Evolutionary conservation across 768 basidiomycete species (phyloP).

Genomic region (Tubosaeta brunneosetosa): DNA sequence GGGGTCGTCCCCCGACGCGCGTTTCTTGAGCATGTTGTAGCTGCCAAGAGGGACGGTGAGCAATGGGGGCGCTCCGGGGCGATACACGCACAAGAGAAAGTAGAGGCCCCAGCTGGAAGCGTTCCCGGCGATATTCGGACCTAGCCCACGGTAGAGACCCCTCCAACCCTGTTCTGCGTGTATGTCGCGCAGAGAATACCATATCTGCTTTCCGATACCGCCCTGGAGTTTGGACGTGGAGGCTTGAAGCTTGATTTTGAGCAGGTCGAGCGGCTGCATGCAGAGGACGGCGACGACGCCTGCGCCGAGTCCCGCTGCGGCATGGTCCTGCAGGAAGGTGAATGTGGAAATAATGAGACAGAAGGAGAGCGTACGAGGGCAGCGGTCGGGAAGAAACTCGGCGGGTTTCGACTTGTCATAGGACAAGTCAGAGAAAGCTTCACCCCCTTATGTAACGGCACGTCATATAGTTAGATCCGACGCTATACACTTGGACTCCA

Average conservation of each 20-base stretch:
- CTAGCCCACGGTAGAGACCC: slow-evolving; percentile 87
- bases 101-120: slow-evolving; percentile 97
- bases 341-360: not conserved
- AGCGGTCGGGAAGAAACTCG: slow-evolving; percentile 41
- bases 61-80: not conserved
- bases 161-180: slow-evolving; percentile 69
- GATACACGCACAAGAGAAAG: slow-evolving; percentile 76
- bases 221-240: slow-evolving; percentile 60
- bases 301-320: slow-evolving; percentile 87
- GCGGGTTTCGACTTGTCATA: slow-evolving; percentile 29
- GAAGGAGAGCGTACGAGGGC: slow-evolving; percentile 25
- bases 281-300: slow-evolving; percentile 89
- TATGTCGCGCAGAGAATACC: slow-evolving; percentile 68
- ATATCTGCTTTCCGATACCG: slow-evolving; percentile 70
- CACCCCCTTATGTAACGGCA: slow-evolving; percentile 20
- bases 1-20: slow-evolving; percentile 64
- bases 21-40: slow-evolving; percentile 90
- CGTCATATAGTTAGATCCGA: too few species aligned
- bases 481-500: too few species aligned
- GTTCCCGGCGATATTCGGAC: slow-evolving; percentile 90
- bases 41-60: slow-evolving; percentile 37
- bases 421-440: slow-evolving; percentile 2
- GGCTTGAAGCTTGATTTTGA: slow-evolving; percentile 93
- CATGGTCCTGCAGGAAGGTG: slow-evolving; percentile 73
- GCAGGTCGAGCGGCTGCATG: slow-evolving; percentile 95